Conservation (phyloP, 805 yeast species). For the Candida endomychidarum region DNA sequence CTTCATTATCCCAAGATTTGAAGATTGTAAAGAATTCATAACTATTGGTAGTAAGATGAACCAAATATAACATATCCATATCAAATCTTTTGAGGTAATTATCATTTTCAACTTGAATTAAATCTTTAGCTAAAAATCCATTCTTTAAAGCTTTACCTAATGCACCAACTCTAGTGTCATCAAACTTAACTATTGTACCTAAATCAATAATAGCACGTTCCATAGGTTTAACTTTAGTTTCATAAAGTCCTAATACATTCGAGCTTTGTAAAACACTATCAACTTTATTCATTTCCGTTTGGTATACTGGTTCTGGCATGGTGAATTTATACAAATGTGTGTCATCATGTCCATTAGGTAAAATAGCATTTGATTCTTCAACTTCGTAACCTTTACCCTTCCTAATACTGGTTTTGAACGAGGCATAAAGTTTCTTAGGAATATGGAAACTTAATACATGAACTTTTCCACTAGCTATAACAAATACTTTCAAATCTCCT, state of each 20-base stretch:
- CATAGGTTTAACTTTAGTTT: constrained; percentile 61
- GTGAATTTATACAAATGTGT: constrained; percentile 57
- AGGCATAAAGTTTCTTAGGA: constrained; percentile 71
- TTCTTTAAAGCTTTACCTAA: constrained; percentile 80
- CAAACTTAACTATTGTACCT: constrained; percentile 72
- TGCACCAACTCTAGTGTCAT: constrained; percentile 72
- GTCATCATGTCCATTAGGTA: constrained; percentile 69
- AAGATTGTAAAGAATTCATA: constrained; percentile 73
- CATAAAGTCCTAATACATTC: constrained; percentile 69
- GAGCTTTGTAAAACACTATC: constrained; percentile 65
- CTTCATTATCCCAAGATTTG: constrained; percentile 57
- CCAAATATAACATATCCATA: constrained; percentile 60
- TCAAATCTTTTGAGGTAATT: constrained; percentile 56
- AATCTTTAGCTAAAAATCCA: constrained; percentile 72
- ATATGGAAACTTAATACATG: constrained; percentile 73
- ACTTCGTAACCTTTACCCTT: constrained; percentile 51
- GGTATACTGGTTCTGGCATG: constrained; percentile 65
- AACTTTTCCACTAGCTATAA: constrained; percentile 65
- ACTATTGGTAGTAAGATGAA: constrained; percentile 70
- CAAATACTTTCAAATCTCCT: constrained; percentile 78
- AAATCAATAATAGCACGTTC: constrained; percentile 78
- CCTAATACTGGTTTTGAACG: constrained; percentile 53
- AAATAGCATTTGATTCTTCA: constrained; percentile 55
- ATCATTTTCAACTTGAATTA: constrained; percentile 47
- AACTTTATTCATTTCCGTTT: constrained; percentile 54